Percentiles rank a stretch among this genome's conserved stretches.
Evolutionary conservation across 352 stramenopile genomes (phyloP).

Genomic region (Phytophthora quininea): DNA sequence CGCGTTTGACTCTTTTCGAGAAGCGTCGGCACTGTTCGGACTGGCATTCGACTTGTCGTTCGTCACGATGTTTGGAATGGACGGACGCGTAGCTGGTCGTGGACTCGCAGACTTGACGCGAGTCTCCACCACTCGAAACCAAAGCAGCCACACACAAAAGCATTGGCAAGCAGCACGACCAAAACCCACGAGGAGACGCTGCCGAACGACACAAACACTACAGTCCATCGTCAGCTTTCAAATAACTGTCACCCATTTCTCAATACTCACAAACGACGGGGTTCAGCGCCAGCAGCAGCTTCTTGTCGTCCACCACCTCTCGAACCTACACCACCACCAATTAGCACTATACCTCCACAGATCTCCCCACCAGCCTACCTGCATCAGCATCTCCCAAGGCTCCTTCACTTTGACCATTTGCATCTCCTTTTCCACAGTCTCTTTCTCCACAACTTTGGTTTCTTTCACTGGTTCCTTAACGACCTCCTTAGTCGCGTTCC

Average conservation of each 20-base stretch:
- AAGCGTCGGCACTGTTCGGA: slow-evolving; percentile 7
- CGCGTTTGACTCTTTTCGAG: slow-evolving; percentile 12
- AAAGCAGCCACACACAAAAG: slow-evolving; percentile 60
- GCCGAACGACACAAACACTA: slow-evolving; percentile 31
- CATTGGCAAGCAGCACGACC: slow-evolving; percentile 45
- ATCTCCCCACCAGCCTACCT: slow-evolving; percentile 9
- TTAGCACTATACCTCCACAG: slow-evolving; percentile 3
- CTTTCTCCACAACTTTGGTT: not conserved
- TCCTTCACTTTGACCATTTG: slow-evolving; percentile 1
- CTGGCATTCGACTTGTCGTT: slow-evolving; percentile 5
- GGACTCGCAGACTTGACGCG: not conserved
- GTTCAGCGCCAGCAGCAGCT: slow-evolving; percentile 48
- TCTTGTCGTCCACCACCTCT: slow-evolving; percentile 27
- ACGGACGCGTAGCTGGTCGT: not conserved
- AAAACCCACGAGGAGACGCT: slow-evolving; percentile 31
- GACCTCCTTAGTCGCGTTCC: too few relatives aligned
- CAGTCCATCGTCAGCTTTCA: not conserved
- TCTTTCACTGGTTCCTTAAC: slow-evolving; percentile 19
- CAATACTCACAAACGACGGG: slow-evolving; percentile 40
- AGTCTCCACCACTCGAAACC: slow-evolving; percentile 31
- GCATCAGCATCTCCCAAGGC: slow-evolving; percentile 12
- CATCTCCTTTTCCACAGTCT: too few relatives aligned
- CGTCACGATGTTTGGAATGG: not conserved
- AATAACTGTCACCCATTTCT: not conserved
- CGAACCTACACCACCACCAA: slow-evolving; percentile 20